Evolutionary conservation across 2,329 filamentous ascomycete species (phyloP), one percentile per base, ranked within the genome.

Genomic region (Mariannaea elegans): DNA sequence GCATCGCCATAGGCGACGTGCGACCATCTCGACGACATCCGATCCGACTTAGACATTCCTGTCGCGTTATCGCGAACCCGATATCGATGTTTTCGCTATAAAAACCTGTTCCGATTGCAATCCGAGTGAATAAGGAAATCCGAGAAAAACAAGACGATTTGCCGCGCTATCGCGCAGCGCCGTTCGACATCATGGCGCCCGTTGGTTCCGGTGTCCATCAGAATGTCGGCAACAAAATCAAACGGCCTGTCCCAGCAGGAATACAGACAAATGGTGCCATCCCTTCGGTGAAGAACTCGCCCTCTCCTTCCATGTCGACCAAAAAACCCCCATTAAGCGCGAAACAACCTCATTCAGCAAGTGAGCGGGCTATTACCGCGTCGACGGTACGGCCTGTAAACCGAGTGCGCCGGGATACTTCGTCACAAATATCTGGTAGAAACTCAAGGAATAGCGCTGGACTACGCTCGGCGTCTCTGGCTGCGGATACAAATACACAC

Each of bases 191-290:
- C 65, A 87, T 87, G 85, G 83, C 84, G 73, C 83, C 85, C 62
- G 80, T 84, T 71, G 82, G 83, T 71, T 80, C 82, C 60, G 78
- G 80, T 56, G 67, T 71, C 50, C 78, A 78, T 67, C 78, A 79
- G 59, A 76, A 77, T 71, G 78, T 75, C 68, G 71, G 76, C 66
- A 75, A 74, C 66, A 93, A 92, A 77, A 83, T 86, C 65, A 93
- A 92, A 78, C 88, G 89, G 32, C 88, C 87, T 61, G 80, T 85
- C 51, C 87, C 87, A 34, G 83, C 88, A 45, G 84, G 87, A 42
- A 85, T 90, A 57, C 88, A 90, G 73, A 84, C 87, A 61, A 91
- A 90, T 75, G 87, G 87, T 29, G 52, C 47, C 31, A 77, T 80
- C 59, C 79, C 80, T 64, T 77, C 85, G 21, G 83, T 84, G 1